Evolutionary conservation across 1,284 basidiomycete genomes (phyloP).

Genomic region (Moesziomyces sp.): DNA sequence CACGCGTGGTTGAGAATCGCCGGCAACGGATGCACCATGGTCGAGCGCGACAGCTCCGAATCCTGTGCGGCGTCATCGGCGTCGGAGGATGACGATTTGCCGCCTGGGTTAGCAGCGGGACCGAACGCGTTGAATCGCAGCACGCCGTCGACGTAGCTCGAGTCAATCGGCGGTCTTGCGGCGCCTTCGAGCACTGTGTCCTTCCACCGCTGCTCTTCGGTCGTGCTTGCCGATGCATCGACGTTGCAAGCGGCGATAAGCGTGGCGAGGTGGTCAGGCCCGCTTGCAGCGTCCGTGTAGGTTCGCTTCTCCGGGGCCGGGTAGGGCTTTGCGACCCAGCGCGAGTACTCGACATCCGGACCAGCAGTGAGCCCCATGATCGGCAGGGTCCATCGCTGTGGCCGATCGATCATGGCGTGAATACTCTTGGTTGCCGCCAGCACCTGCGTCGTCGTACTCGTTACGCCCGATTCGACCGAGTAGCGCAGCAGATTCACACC

Average conservation of each 20-base stretch:
- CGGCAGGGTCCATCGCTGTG: slow-evolving; percentile 47
- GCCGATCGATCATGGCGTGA: slow-evolving; percentile 60
- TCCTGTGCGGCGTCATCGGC: slow-evolving; percentile 16
- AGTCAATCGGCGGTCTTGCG: slow-evolving; percentile 27
- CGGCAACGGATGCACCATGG: slow-evolving; percentile 66
- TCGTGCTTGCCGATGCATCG: neutral
- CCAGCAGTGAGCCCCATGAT: slow-evolving; percentile 66
- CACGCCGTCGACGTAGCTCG: slow-evolving; percentile 65
- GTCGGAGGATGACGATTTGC: slow-evolving; percentile 17
- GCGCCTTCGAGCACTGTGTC: slow-evolving; percentile 17
- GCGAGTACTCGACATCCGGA: slow-evolving; percentile 46
- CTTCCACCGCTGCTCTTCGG: slow-evolving; percentile 4
- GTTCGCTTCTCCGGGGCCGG: slow-evolving; percentile 41
- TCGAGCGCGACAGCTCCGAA: slow-evolving; percentile 53
- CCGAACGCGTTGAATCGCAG: slow-evolving; percentile 67
- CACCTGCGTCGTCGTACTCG: slow-evolving; percentile 65
- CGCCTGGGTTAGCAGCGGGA: slow-evolving; percentile 55
- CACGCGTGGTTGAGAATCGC: slow-evolving; percentile 67
- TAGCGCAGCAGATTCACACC: slow-evolving; percentile 55
- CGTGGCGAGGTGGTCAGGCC: slow-evolving; percentile 13
- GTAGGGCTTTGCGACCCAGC: slow-evolving; percentile 48
- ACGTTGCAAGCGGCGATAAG: slow-evolving; percentile 6
- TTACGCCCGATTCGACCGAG: slow-evolving; percentile 57
- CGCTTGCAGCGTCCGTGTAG: slow-evolving; percentile 18
- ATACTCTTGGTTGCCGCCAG: slow-evolving; percentile 63